Evolutionary conservation across 1,139 yeast genomes (phyloP), one percentile per base, ranked within the genome.

Genomic region (Lodderomyces parapsilosis): DNA sequence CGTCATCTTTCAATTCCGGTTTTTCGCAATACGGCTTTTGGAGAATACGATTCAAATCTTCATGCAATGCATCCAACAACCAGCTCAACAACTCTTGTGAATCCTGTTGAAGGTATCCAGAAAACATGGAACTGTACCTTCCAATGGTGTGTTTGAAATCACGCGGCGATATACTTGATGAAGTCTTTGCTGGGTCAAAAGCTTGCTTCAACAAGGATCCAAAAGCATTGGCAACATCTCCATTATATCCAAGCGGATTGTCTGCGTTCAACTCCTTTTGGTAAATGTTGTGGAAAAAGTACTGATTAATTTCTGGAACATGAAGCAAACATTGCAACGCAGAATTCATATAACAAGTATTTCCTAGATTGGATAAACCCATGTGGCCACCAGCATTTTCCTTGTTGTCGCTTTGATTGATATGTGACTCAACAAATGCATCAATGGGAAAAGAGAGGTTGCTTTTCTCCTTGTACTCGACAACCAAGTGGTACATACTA

Each of bases 301-400:
- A 93, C 39, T 81, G 74, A 14, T 84, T 80, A 34, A 93, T 65
- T 59, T 90, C 97, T 0, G 96, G 96, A 10, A 91, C 76, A 58
- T 93, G 99, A 0, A 82, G 76, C 40, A 93, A 66, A 58, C 98
- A 93, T 60, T 93, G 99, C 43, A 93, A 68, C 0, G 98, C 97
- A 13, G 96, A 88, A 63, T 93, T 93, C 98, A 93, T 93, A 60
- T 90, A 93, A 60, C 99, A 93, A 0, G 96, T 86, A 58, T 93
- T 93, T 6, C 99, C 99, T 50, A 93, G 68, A 58, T 93, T 93
- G 37, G 76, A 73, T 41, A 93, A 67, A 0, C 99, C 99, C 38
- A 67, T 52, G 41, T 65, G 53, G 1, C 77, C 78, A 15, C 74
- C 70, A 15, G n/a, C 6, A 4, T 20, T 13, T 9, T 32, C 30